phyloP scores from a whole-genome alignment of 73 alveolate species.

The Tetrahymena malaccensis region DNA sequence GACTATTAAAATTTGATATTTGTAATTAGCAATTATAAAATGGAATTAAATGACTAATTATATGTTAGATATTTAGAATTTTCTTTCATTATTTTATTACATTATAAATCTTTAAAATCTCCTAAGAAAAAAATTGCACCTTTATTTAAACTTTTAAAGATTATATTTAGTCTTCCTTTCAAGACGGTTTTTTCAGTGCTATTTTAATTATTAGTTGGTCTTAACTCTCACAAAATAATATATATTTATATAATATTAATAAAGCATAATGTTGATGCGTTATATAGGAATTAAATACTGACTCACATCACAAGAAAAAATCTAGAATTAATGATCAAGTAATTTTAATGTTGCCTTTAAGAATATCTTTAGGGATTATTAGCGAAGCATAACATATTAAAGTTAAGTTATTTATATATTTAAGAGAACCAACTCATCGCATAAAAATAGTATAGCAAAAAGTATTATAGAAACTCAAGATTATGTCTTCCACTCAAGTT shows the following conservation, averaged over 20 bases:
- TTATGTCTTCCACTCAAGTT: background rate
- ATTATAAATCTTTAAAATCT: background rate
- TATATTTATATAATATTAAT: too few species aligned
- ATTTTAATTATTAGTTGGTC: background rate
- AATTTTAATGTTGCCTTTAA: background rate
- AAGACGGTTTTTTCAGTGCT: background rate
- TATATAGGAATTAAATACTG: background rate
- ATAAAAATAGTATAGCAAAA: background rate
- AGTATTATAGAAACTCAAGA: background rate
- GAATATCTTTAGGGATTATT: background rate
- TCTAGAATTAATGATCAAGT: background rate
- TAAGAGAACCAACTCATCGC: background rate
- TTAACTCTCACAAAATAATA: background rate
- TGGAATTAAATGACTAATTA: background rate
- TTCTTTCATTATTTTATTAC: background rate
- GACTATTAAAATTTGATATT: background rate
- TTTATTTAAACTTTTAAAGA: too few species aligned
- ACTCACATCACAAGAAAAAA: background rate
- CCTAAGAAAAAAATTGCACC: background rate
- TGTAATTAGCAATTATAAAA: background rate
- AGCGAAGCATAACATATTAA: background rate
- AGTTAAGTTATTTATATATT: background rate
- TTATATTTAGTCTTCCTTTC: too few species aligned
- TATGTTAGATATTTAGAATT: background rate
- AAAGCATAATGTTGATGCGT: background rate